Evolutionary conservation across 129 eudicot genomes (phyloP).

Genomic region (Artemisia argyi): DNA sequence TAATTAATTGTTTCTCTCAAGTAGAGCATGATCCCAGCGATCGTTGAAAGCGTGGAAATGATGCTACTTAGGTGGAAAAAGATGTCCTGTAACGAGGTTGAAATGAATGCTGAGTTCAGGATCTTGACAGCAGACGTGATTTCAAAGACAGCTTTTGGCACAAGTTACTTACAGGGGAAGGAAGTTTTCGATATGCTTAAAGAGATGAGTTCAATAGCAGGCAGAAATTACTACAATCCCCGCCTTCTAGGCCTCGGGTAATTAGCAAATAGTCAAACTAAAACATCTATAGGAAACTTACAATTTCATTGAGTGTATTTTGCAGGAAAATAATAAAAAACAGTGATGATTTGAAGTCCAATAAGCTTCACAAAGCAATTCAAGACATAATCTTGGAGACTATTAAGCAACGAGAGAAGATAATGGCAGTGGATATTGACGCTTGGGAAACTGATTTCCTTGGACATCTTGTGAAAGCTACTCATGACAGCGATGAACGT

Average conservation of each 20-base stretch:
- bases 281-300: not conserved
- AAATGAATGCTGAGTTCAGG: slow-evolving; percentile 31
- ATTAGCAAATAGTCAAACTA: not conserved
- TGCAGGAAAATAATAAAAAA: slow-evolving; percentile 26
- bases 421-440: slow-evolving; percentile 11
- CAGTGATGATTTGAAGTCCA: slow-evolving; percentile 32
- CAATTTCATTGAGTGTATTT: not conserved
- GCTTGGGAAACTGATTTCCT: slow-evolving; percentile 28
- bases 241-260: slow-evolving; percentile 28
- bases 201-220: slow-evolving; percentile 31
- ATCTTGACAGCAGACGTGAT: slow-evolving; percentile 40
- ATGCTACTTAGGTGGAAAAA: slow-evolving; percentile 38
- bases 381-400: slow-evolving; percentile 24
- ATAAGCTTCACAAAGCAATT: slow-evolving; percentile 29
- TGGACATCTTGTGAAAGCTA: slow-evolving; percentile 39
- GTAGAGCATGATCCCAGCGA: slow-evolving; percentile 39
- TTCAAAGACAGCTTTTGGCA: slow-evolving; percentile 42
- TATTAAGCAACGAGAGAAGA: slow-evolving; percentile 27
- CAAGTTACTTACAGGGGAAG: slow-evolving; percentile 35
- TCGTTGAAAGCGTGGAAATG: slow-evolving; percentile 36
- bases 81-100: slow-evolving; percentile 31
- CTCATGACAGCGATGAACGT: slow-evolving; percentile 12
- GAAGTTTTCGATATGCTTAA: slow-evolving; percentile 32
- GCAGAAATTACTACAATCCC: slow-evolving; percentile 31
- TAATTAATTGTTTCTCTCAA: not conserved